Conservation (phyloP, 305 asterid species). For the Fraxinus sp. region DNA sequence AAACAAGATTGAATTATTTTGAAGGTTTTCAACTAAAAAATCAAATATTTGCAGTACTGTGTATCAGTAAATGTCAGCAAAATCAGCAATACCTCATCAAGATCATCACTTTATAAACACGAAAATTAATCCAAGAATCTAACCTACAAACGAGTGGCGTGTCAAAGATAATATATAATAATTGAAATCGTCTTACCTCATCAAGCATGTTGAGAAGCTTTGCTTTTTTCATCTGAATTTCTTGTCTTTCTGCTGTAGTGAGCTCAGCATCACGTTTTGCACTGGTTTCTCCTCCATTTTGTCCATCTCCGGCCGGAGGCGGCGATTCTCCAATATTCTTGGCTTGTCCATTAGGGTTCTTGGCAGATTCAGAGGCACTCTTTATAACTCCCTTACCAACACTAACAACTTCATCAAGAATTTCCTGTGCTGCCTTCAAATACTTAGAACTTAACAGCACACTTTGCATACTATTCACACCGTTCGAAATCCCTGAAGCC, state of each 20-base stretch:
- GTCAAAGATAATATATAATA: not conserved
- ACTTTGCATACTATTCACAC: constrained; percentile 56
- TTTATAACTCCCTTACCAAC: constrained; percentile 62
- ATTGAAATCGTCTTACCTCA: constrained; percentile 49
- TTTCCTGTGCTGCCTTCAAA: constrained; percentile 78
- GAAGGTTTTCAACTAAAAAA: not conserved
- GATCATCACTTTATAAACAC: not conserved
- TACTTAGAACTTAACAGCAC: constrained; percentile 66
- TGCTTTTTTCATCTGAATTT: constrained; percentile 90
- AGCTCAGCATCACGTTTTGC: constrained; percentile 57
- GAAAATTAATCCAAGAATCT: not conserved
- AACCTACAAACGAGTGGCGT: not conserved
- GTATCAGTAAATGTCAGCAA: not conserved
- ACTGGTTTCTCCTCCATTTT: constrained; percentile 36
- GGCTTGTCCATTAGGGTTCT: constrained; percentile 25
- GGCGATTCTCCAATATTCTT: constrained; percentile 45
- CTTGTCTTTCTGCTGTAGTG: constrained; percentile 74
- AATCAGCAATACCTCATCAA: not conserved
- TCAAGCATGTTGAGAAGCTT: constrained; percentile 94
- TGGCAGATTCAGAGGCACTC: constrained; percentile 32
- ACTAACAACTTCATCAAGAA: constrained; percentile 82
- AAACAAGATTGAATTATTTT: not conserved
- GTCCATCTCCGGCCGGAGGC: constrained; percentile 23
- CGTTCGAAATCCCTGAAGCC: constrained; percentile 64
- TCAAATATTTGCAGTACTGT: not conserved